Evolutionary conservation across 129 eudicot species (phyloP).

Genomic region (Pseudognaphalium luteoalbum): DNA sequence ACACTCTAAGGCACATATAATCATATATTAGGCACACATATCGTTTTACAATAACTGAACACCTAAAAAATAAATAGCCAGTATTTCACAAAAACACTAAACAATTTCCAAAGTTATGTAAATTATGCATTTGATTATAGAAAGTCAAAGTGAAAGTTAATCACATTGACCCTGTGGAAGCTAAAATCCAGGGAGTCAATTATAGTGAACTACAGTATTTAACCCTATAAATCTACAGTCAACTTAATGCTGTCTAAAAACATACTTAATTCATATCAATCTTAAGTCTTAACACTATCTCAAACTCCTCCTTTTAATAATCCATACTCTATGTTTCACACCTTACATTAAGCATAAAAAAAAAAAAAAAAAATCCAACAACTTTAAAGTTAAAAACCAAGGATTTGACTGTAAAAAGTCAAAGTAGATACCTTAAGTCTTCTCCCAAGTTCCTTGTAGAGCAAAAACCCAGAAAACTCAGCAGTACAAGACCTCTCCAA

Average conservation of each 20-base stretch:
- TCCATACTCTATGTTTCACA: neutral
- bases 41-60: too few relatives aligned
- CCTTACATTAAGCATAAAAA: neutral
- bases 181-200: neutral
- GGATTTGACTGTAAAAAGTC: neutral
- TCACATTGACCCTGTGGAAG: too few relatives aligned
- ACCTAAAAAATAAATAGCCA: too few relatives aligned
- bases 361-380: too few relatives aligned
- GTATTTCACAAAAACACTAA: too few relatives aligned
- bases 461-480: conserved; percentile 93
- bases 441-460: conserved; percentile 96
- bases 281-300: neutral
- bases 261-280: neutral
- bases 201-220: conserved; percentile 3
- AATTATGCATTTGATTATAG: too few relatives aligned
- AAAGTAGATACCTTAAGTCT: conserved; percentile 77
- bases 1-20: too few relatives aligned
- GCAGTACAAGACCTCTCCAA: conserved; percentile 99
- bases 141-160: too few relatives aligned
- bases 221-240: neutral
- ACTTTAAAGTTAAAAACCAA: neutral
- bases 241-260: neutral
- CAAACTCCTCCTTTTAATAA: neutral
- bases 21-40: too few relatives aligned
- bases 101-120: too few relatives aligned